Conservation (phyloP, 805 yeast species). For the Hyphopichia homilentoma region DNA sequence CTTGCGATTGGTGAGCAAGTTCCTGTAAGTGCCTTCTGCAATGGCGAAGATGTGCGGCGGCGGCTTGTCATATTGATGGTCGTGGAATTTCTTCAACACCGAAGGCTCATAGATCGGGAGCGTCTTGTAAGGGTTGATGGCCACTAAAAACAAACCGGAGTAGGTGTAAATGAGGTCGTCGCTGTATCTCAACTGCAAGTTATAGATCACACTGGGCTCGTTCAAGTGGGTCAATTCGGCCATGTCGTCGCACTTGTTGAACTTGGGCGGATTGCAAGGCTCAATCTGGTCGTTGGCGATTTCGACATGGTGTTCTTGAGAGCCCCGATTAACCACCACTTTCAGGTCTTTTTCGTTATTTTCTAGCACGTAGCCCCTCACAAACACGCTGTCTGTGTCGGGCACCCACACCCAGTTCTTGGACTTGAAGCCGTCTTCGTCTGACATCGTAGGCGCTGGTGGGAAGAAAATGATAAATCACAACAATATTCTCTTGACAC, state of each 20-base stretch:
- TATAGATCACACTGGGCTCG: slow-evolving; percentile 93
- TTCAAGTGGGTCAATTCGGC: slow-evolving; percentile 92
- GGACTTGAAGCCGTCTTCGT: slow-evolving; percentile 32
- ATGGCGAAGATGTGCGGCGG: slow-evolving; percentile 91
- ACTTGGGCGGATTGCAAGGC: slow-evolving; percentile 82
- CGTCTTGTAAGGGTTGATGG: slow-evolving; percentile 84
- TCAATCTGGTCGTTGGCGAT: slow-evolving; percentile 45
- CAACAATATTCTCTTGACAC: no score
- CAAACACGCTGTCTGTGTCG: slow-evolving; percentile 50
- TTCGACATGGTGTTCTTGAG: slow-evolving; percentile 36
- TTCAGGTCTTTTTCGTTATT: slow-evolving; percentile 10
- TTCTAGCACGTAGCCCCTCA: slow-evolving; percentile 56
- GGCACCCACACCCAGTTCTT: slow-evolving; percentile 80
- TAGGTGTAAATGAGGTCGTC: slow-evolving; percentile 86
- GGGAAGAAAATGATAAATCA: no score
- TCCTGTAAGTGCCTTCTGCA: slow-evolving; percentile 76
- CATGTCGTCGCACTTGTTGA: slow-evolving; percentile 90
- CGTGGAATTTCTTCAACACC: slow-evolving; percentile 53
- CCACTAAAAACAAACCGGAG: slow-evolving; percentile 92
- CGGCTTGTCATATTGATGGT: slow-evolving; percentile 26
- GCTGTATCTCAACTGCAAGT: slow-evolving; percentile 69
- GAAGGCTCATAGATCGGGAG: slow-evolving; percentile 68
- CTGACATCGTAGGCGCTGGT: neutral
- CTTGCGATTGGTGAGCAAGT: slow-evolving; percentile 60
- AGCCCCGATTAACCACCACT: slow-evolving; percentile 35